Conservation (phyloP, 306 rosid genomes). For the Clitoria ternatea region DNA sequence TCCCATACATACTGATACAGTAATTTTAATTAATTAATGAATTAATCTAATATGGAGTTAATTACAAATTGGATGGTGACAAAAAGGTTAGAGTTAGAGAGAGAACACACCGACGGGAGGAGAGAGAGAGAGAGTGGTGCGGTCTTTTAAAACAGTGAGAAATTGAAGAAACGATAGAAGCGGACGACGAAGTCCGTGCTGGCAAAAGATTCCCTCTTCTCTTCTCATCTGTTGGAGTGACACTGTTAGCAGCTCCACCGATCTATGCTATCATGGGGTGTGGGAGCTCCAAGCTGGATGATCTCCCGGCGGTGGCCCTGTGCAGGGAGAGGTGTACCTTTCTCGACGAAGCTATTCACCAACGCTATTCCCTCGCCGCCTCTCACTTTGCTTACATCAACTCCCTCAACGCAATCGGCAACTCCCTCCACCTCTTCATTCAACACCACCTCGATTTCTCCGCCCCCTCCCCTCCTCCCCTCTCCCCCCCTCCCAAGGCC, state of each 20-base stretch:
- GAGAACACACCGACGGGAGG: not conserved
- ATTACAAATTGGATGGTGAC: not conserved
- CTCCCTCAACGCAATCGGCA: slow-evolving; percentile 63
- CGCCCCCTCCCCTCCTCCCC: slow-evolving; percentile 36
- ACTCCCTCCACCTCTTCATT: slow-evolving; percentile 60
- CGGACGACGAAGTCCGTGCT: slow-evolving; percentile 81
- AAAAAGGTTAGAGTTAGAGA: not conserved
- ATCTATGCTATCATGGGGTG: too few species aligned
- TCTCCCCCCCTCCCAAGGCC: slow-evolving; percentile 32
- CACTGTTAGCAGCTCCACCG: too few species aligned
- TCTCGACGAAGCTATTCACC: slow-evolving; percentile 81
- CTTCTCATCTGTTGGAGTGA: too few species aligned
- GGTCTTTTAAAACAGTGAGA: not conserved
- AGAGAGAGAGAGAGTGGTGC: not conserved
- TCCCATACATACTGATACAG: too few species aligned
- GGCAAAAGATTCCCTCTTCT: slow-evolving; percentile 90
- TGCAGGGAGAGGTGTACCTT: slow-evolving; percentile 69
- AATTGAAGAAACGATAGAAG: slow-evolving; percentile 19
- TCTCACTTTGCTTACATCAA: slow-evolving; percentile 69
- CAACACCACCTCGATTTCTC: slow-evolving; percentile 31
- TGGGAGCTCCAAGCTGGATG: slow-evolving; percentile 86
- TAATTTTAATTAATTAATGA: too few species aligned
- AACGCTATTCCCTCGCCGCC: slow-evolving; percentile 64
- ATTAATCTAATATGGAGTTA: not conserved
- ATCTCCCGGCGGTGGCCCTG: slow-evolving; percentile 82